A percentile compares a stretch with the other conserved stretches of the same genome.
phyloP scores from a whole-genome alignment of 129 eudicot genomes.

The Flaveria ramosissima region DNA sequence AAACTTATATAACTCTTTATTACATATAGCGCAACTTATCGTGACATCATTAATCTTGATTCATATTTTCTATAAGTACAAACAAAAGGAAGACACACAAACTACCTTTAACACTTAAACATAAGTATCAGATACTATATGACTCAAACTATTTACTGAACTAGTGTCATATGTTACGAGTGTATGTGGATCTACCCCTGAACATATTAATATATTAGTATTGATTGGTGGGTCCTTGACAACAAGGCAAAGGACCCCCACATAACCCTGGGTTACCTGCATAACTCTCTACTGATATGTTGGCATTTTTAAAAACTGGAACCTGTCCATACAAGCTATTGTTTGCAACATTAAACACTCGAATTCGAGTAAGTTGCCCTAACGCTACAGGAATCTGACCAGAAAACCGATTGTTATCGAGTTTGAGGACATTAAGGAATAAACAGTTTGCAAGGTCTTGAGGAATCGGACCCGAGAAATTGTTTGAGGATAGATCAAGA shows the following conservation, averaged over 20 bases:
- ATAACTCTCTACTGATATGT: conserved; percentile 40
- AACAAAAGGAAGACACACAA: too few species aligned
- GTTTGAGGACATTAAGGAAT: conserved; percentile 52
- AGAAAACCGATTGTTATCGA: conserved; percentile 52
- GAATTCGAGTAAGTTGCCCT: conserved; percentile 10
- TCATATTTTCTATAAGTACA: too few species aligned
- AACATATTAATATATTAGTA: not conserved
- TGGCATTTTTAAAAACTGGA: conserved; percentile 40
- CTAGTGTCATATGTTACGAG: too few species aligned
- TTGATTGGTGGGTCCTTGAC: conserved; percentile 22
- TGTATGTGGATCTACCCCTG: not conserved
- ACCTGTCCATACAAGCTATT: conserved; percentile 64
- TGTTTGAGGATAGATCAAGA: conserved; percentile 74
- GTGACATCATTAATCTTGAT: too few species aligned
- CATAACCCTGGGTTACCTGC: conserved; percentile 67
- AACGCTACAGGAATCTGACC: conserved; percentile 58
- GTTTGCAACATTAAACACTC: conserved; percentile 45
- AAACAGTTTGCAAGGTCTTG: conserved; percentile 52
- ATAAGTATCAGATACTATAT: too few species aligned
- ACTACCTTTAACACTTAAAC: too few species aligned
- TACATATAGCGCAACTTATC: too few species aligned
- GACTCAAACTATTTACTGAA: too few species aligned
- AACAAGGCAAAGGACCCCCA: conserved; percentile 53
- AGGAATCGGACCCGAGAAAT: conserved; percentile 59
- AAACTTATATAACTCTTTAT: too few species aligned